Conservation (phyloP, 306 rosid species). For the Sindora glabra region DNA sequence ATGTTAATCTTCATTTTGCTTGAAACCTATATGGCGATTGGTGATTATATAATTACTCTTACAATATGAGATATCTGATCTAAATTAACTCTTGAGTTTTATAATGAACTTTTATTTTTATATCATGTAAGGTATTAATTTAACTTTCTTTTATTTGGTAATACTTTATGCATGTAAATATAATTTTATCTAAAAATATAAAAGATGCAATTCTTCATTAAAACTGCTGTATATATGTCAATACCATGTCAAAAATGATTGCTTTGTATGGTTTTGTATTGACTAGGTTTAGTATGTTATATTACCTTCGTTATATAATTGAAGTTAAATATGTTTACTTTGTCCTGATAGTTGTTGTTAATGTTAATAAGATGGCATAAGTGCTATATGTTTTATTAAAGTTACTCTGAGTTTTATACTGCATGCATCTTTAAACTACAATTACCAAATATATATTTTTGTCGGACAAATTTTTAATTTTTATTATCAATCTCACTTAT, state of each 20-base stretch:
- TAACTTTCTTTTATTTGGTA: slow-evolving; percentile 7
- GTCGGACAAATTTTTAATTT: too few relatives aligned
- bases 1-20: slow-evolving; percentile 58
- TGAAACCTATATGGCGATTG: slow-evolving; percentile 73
- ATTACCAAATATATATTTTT: too few relatives aligned
- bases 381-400: too few relatives aligned
- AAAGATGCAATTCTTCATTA: background rate
- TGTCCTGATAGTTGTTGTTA: too few relatives aligned
- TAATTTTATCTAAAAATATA: background rate
- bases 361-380: too few relatives aligned
- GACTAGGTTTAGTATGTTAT: background rate
- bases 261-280: background rate
- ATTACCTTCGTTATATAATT: background rate
- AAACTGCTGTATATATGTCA: background rate
- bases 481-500: too few relatives aligned
- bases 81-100: slow-evolving; percentile 19
- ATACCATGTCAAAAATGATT: background rate
- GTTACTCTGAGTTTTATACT: too few relatives aligned
- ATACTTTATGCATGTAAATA: slow-evolving; percentile 10
- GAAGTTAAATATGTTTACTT: background rate
- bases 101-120: slow-evolving; percentile 20
- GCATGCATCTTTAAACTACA: too few relatives aligned
- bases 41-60: slow-evolving; percentile 78
- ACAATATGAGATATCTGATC: slow-evolving; percentile 68
- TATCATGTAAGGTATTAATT: slow-evolving; percentile 24